Conservation (phyloP, 192 early-diverging fungal species). For the Rhizophagus clarus region DNA sequence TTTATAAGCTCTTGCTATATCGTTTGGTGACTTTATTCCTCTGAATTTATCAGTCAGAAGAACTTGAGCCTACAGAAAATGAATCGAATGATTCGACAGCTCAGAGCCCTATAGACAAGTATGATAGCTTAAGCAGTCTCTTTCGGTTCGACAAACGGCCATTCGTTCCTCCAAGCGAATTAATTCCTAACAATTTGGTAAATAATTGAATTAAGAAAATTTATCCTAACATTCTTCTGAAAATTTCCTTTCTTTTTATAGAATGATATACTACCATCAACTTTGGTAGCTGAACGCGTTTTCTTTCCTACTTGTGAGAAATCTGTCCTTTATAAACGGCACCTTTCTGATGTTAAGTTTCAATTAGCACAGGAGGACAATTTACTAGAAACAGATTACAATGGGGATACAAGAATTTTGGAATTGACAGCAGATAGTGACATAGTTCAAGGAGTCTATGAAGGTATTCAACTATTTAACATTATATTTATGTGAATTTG, state of each 20-base stretch:
- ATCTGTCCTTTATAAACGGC: conserved; percentile 62
- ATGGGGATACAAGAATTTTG: conserved; percentile 44
- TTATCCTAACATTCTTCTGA: too few species aligned
- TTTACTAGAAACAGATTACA: conserved; percentile 32
- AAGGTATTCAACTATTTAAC: conserved; percentile 49
- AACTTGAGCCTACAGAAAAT: background rate
- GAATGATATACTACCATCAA: background rate
- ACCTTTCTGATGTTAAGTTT: conserved; percentile 80
- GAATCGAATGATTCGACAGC: background rate
- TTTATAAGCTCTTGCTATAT: background rate
- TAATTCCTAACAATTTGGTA: background rate
- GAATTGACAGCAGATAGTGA: conserved; percentile 62
- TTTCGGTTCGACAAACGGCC: background rate
- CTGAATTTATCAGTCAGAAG: background rate
- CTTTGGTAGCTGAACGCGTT: background rate
- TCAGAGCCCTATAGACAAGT: background rate
- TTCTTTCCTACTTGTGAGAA: background rate
- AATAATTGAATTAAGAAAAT: background rate
- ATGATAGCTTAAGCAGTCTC: background rate
- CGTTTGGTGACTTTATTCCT: background rate
- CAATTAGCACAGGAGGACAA: conserved; percentile 76
- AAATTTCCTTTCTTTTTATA: background rate
- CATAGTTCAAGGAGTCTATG: conserved; percentile 88
- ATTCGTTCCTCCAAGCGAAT: background rate
- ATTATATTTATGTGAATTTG: background rate